Evolutionary conservation across 176 grass and related monocot genomes (phyloP).

Genomic region (Triticum aestivum): DNA sequence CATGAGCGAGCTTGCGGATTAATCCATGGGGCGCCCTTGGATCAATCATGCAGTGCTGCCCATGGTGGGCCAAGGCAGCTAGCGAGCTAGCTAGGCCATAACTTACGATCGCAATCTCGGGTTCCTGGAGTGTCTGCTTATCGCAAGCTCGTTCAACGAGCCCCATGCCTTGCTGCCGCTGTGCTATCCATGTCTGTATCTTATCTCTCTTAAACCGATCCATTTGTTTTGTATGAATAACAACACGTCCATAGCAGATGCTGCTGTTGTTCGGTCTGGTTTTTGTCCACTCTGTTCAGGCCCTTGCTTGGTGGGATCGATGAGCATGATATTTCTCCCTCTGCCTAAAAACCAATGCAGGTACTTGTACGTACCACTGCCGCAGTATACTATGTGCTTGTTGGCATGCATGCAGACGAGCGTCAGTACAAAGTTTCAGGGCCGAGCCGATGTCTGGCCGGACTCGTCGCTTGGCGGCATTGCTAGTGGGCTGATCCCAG

Average conservation of each 20-base stretch:
- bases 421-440: conserved; percentile 17
- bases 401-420: conserved; percentile 25
- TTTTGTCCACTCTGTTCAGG: conserved; percentile 16
- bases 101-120: conserved; percentile 42
- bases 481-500: not conserved
- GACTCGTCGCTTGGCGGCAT: conserved; percentile 33
- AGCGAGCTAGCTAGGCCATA: conserved; percentile 44
- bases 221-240: not conserved
- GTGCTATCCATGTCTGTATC: not conserved
- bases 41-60: conserved; percentile 1
- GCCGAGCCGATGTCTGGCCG: not conserved
- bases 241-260: not conserved
- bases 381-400: not conserved
- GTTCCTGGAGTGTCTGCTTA: conserved; percentile 19
- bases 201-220: not conserved
- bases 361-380: not conserved
- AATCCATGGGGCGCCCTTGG: not conserved
- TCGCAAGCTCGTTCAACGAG: conserved; percentile 19
- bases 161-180: conserved; percentile 33
- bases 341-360: not conserved
- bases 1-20: conserved; percentile 17
- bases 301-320: conserved; percentile 24
- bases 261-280: not conserved
- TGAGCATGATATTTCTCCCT: not conserved
- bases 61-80: conserved; percentile 43